A percentile compares a stretch with the other conserved stretches of the same genome.
phyloP scores from a whole-genome alignment of 2,329 filamentous ascomycete genomes.

The Colletotrichum falcatum region DNA sequence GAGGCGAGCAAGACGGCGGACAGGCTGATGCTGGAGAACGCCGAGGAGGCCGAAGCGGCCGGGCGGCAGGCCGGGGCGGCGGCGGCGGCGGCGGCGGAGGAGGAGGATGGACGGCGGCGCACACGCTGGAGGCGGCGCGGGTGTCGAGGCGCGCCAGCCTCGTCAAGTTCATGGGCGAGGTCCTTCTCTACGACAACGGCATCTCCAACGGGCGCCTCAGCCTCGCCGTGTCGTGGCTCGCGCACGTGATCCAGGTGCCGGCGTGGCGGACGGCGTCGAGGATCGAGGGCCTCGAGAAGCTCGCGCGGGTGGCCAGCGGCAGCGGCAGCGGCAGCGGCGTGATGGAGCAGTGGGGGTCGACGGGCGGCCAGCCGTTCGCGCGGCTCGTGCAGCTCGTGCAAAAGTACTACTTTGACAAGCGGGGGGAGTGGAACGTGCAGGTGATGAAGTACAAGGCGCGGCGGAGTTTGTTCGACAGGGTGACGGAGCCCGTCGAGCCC shows the following conservation, averaged over 20 bases:
- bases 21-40: slow-evolving; percentile 6
- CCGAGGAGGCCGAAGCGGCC: neutral
- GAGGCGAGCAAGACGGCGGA: neutral
- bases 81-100: too few relatives aligned
- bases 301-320: slow-evolving; percentile 3
- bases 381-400: neutral
- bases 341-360: neutral
- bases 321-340: neutral
- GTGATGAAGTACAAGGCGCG: slow-evolving; percentile 24
- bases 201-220: slow-evolving; percentile 24
- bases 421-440: slow-evolving; percentile 16
- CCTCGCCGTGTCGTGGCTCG: slow-evolving; percentile 11
- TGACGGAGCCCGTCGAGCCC: neutral
- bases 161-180: slow-evolving; percentile 29
- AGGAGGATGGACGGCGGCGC: slow-evolving; percentile 19
- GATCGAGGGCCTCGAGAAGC: slow-evolving; percentile 7
- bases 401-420: slow-evolving; percentile 22
- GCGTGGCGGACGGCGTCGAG: slow-evolving; percentile 13
- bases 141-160: slow-evolving; percentile 8
- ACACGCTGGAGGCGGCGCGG: slow-evolving; percentile 8
- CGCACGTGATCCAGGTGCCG: slow-evolving; percentile 16
- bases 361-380: slow-evolving; percentile 1
- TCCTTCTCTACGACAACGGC: slow-evolving; percentile 30
- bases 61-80: neutral
- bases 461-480: slow-evolving; percentile 16